These are phyloP conservation scores for Phytophthora agathidicida DNA, from an alignment of 352 stramenopile genomes.

Conservation along the genomic window DNA sequence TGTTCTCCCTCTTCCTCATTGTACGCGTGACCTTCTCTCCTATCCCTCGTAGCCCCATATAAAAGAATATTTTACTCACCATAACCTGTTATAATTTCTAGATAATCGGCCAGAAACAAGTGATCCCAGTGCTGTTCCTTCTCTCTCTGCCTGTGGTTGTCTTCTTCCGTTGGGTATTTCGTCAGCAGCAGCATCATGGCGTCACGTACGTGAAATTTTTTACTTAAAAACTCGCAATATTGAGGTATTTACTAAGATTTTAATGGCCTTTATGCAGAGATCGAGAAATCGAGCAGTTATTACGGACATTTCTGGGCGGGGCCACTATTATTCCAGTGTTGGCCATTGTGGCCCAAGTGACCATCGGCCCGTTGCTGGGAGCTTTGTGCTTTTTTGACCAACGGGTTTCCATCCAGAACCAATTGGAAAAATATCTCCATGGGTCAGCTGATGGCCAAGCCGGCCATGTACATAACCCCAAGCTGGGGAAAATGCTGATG, in stretches of 20 bases:
- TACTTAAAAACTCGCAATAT: not conserved
- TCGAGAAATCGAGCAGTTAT: slow-evolving; percentile 62
- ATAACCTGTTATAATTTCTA: slow-evolving; percentile 11
- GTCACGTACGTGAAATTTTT: slow-evolving; percentile 45
- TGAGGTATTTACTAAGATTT: not conserved
- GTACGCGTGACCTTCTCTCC: slow-evolving; percentile 17
- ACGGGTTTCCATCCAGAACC: slow-evolving; percentile 39
- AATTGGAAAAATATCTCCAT: slow-evolving; percentile 46
- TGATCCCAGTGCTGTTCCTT: slow-evolving; percentile 34
- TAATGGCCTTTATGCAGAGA: slow-evolving; percentile 41
- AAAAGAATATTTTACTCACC: not conserved
- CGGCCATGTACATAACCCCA: slow-evolving; percentile 25
- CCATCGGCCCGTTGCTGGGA: slow-evolving; percentile 46
- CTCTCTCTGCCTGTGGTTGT: slow-evolving; percentile 37
- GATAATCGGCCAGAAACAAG: slow-evolving; percentile 34
- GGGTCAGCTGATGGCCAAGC: slow-evolving; percentile 10
- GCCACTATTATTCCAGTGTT: slow-evolving; percentile 49
- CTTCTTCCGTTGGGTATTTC: slow-evolving; percentile 44
- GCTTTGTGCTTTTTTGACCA: slow-evolving; percentile 70
- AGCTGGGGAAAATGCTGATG: slow-evolving; percentile 49
- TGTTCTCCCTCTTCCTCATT: slow-evolving; percentile 27
- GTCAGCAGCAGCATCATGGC: slow-evolving; percentile 52
- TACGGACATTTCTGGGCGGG: slow-evolving; percentile 60
- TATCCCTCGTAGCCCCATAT: not conserved
- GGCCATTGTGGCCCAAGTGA: slow-evolving; percentile 42